Base-by-base conservation (phyloP, 139 green algal genomes). In the Chara braunii region DNA sequence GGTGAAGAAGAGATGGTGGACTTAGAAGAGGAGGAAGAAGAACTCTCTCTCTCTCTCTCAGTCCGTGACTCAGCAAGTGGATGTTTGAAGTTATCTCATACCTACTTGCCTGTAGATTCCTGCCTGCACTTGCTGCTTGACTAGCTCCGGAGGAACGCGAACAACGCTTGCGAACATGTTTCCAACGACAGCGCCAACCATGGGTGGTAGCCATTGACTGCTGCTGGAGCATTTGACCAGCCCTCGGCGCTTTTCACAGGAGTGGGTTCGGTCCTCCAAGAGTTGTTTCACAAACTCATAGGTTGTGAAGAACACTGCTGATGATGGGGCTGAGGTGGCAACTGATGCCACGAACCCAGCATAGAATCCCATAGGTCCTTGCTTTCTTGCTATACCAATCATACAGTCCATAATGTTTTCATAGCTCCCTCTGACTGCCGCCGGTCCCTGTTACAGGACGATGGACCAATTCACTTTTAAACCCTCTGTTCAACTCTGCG, bases 61-160 rank as follows among this genome's bases (percentile, higher is more conserved):
- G n/a, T n/a, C n/a, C n/a, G n/a, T n/a, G n/a, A n/a, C n/a, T n/a
- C n/a, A n/a, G n/a, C n/a, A n/a, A n/a, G n/a, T n/a, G n/a, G n/a
- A n/a, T n/a, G n/a, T n/a, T n/a, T n/a, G n/a, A n/a, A n/a, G n/a
- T n/a, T n/a, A n/a, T n/a, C n/a, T n/a, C n/a, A n/a, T n/a, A n/a
- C n/a, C n/a, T n/a, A 6, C 22, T 11, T 60, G 62, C 57, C 43
- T 67, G 33, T 78, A 61, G 28, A 78, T 11, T n/a, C 71, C 71
- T 18, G 67, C 68, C 55, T 79, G 72, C 32, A 79, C 70, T 0
- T 70, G 53, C 72, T 79, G 72, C 55, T 79, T 79, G 30, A 79
- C 53, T 37, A 79, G 69, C 43, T 79, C 72, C 24, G 70, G 72
- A 22, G 72, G 72, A 23, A 79, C 72, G 5, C 72, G 70, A 18